A percentile compares a stretch with the other conserved stretches of the same genome.
Conservation (phyloP, 2,329 filamentous ascomycete species). For the Westerdykella aurantiaca region DNA sequence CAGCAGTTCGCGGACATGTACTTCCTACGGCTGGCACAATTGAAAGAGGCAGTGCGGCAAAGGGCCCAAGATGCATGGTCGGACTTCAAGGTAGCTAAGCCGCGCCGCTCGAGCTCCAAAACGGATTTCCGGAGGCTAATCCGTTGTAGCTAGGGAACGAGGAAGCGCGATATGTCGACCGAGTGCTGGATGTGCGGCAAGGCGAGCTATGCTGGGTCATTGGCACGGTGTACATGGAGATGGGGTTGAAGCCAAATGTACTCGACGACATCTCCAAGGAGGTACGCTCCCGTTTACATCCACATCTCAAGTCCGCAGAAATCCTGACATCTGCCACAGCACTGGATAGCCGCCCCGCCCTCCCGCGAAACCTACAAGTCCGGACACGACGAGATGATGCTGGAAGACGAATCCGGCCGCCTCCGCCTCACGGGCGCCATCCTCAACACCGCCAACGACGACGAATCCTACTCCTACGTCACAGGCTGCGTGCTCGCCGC, state of each 20-base stretch:
- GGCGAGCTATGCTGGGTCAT: slow-evolving; percentile 93
- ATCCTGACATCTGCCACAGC: slow-evolving; percentile 44
- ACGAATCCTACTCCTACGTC: slow-evolving; percentile 52
- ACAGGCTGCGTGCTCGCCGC: slow-evolving; percentile 94
- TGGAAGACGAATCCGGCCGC: slow-evolving; percentile 93
- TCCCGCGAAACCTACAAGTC: slow-evolving; percentile 70
- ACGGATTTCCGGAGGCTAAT: too few species aligned
- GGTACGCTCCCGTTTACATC: slow-evolving; percentile 41
- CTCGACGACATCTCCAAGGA: slow-evolving; percentile 92
- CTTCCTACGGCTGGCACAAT: slow-evolving; percentile 79
- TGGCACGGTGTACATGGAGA: slow-evolving; percentile 95
- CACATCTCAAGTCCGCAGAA: too few species aligned
- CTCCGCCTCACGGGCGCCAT: slow-evolving; percentile 69
- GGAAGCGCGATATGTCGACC: slow-evolving; percentile 67
- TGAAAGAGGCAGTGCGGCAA: slow-evolving; percentile 76
- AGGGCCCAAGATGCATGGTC: slow-evolving; percentile 72
- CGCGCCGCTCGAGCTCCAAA: too few species aligned
- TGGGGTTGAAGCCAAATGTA: slow-evolving; percentile 93
- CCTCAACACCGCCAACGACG: slow-evolving; percentile 50
- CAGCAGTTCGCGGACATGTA: slow-evolving; percentile 99
- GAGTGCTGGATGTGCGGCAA: slow-evolving; percentile 91
- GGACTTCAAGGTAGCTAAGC: slow-evolving; percentile 53
- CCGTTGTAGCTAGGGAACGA: slow-evolving; percentile 60
- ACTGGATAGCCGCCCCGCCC: slow-evolving; percentile 81
- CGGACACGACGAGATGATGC: slow-evolving; percentile 65